These are phyloP conservation scores for Wickerhamomyces bovis DNA, from an alignment of 805 yeast genomes.

Conservation along the genomic window DNA sequence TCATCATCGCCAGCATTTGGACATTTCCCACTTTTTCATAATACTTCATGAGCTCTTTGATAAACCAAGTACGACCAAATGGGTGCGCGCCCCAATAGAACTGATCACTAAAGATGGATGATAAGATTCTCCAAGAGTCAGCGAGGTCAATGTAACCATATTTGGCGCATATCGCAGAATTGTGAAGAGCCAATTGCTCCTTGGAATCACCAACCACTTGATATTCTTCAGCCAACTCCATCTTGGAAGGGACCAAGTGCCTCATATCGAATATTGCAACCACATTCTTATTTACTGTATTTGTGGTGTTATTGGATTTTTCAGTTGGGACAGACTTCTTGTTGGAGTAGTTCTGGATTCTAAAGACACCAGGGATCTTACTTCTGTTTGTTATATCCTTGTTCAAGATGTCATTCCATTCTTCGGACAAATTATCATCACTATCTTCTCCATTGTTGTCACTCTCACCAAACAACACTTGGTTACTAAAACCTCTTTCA, in stretches of 20 bases:
- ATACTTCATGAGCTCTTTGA: conserved; percentile 53
- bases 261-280: conserved; percentile 61
- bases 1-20: conserved; percentile 87
- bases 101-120: conserved; percentile 30
- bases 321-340: conserved; percentile 12
- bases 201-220: conserved; percentile 59
- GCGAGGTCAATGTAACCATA: conserved; percentile 58
- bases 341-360: conserved; percentile 16
- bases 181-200: conserved; percentile 58
- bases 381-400: conserved; percentile 46
- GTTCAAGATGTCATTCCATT: conserved; percentile 60
- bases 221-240: conserved; percentile 64
- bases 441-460: conserved; percentile 26
- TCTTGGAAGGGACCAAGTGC: conserved; percentile 68
- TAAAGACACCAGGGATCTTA: conserved; percentile 42
- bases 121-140: conserved; percentile 67
- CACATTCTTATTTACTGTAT: conserved; percentile 36
- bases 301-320: conserved; percentile 16
- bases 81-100: conserved; percentile 81
- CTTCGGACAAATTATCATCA: conserved; percentile 59
- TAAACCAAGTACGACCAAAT: conserved; percentile 62
- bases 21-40: conserved; percentile 61
- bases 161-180: conserved; percentile 62
- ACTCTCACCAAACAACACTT: conserved; percentile 16
- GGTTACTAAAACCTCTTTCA: conserved; percentile 46